Percentiles rank a stretch among this genome's conserved stretches.
These are phyloP conservation scores for Rhynchosporium agropyri DNA, from an alignment of 2,329 filamentous ascomycete genomes.

Conservation along the genomic window DNA sequence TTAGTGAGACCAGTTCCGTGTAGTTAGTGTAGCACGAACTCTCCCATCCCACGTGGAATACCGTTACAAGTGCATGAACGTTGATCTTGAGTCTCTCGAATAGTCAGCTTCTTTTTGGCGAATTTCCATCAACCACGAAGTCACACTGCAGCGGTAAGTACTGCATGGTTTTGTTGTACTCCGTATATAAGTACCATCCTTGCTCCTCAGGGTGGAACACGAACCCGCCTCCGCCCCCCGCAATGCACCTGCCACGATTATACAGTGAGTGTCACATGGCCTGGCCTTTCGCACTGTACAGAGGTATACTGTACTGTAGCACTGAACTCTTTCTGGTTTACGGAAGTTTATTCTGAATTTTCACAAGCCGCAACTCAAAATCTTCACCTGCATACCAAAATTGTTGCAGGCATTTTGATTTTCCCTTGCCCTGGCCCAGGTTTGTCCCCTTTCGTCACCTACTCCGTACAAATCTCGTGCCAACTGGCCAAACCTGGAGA, in stretches of 20 bases:
- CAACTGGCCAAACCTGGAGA: not conserved
- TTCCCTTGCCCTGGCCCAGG: too few species aligned
- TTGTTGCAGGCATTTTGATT: too few species aligned
- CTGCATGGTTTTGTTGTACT: not conserved
- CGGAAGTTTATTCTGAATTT: not conserved
- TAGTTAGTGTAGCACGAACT: too few species aligned
- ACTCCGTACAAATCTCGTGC: not conserved
- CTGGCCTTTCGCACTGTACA: not conserved
- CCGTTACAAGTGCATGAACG: not conserved
- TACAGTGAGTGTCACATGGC: not conserved
- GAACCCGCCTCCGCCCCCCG: not conserved
- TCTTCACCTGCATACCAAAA: too few species aligned
- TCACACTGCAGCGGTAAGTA: not conserved
- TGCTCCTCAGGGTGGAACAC: not conserved
- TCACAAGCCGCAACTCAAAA: too few species aligned
- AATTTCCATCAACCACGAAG: constrained; percentile 12
- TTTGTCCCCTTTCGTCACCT: not conserved
- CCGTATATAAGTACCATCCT: not conserved
- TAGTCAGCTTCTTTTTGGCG: not conserved
- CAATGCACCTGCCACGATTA: too few species aligned
- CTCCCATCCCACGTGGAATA: too few species aligned
- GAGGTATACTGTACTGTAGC: too few species aligned
- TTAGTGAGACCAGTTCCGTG: too few species aligned
- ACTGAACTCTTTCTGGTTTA: not conserved
- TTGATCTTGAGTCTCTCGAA: too few species aligned